Conservation (phyloP, 768 basidiomycete species). For the Rhodosporidiobolus odoratus region DNA sequence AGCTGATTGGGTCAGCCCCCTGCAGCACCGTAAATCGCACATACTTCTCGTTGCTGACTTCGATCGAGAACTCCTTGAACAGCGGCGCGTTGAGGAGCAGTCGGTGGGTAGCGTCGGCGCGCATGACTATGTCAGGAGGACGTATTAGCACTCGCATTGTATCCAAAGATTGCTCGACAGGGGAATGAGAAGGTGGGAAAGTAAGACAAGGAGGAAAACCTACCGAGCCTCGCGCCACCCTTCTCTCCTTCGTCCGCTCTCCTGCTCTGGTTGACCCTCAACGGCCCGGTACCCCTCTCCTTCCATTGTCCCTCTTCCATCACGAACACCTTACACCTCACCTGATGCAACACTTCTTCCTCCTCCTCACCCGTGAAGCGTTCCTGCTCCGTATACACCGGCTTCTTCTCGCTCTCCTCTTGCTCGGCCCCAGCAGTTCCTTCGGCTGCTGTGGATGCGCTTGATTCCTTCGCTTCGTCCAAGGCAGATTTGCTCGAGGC, state of each 20-base stretch:
- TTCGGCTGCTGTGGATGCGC: neutral
- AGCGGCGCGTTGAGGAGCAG: conserved; percentile 38
- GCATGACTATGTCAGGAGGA: conserved; percentile 32
- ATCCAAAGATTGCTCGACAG: no score
- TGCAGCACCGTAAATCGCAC: conserved; percentile 36
- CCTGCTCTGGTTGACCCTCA: conserved; percentile 34
- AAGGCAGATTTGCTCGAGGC: neutral
- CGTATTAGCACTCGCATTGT: neutral
- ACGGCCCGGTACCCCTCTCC: conserved; percentile 37
- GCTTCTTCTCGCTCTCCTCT: conserved; percentile 6
- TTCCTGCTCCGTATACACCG: conserved; percentile 32
- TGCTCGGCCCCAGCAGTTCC: conserved; percentile 17
- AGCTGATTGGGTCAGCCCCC: conserved; percentile 32
- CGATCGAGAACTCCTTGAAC: conserved; percentile 37
- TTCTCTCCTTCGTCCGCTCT: conserved; percentile 7
- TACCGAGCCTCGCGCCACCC: conserved; percentile 29
- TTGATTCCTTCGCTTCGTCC: neutral
- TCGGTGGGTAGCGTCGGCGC: conserved; percentile 40
- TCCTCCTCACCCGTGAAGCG: conserved; percentile 38
- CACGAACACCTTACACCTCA: conserved; percentile 33
- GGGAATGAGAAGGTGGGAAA: neutral
- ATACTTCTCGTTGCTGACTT: conserved; percentile 39
- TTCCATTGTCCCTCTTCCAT: conserved; percentile 36
- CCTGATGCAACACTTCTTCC: conserved; percentile 32
- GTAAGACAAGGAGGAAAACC: neutral